Conservation (phyloP, 768 basidiomycete genomes). For the Collybiopsis confluens region DNA sequence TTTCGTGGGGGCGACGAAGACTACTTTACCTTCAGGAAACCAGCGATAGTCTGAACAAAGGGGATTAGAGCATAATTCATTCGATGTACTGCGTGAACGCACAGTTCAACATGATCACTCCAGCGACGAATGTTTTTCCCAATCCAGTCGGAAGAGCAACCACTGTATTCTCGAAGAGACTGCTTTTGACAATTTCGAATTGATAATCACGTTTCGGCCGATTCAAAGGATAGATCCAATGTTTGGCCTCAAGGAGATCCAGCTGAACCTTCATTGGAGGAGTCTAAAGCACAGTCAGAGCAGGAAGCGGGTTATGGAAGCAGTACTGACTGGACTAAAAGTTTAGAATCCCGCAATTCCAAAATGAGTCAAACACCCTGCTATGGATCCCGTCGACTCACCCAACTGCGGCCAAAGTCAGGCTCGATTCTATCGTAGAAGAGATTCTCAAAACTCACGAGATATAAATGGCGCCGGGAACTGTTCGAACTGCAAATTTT, state of each 20-base stretch:
- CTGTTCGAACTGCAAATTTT: constrained; percentile 70
- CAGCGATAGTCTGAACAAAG: constrained; percentile 69
- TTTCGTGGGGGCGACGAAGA: constrained; percentile 95
- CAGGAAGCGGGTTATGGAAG: background rate
- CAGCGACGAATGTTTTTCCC: constrained; percentile 97
- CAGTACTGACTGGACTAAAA: constrained; percentile 27
- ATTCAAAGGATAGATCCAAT: constrained; percentile 93
- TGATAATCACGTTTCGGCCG: constrained; percentile 89
- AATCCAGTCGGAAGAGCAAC: constrained; percentile 94
- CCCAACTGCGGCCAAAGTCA: background rate
- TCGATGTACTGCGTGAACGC: constrained; percentile 9
- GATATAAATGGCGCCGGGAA: constrained; percentile 77
- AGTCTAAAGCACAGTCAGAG: constrained; percentile 36
- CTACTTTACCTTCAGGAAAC: constrained; percentile 88
- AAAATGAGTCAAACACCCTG: background rate
- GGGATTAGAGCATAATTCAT: background rate
- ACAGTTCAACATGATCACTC: constrained; percentile 96
- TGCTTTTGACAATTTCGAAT: constrained; percentile 83
- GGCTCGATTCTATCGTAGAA: background rate
- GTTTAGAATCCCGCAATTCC: background rate
- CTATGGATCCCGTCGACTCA: background rate
- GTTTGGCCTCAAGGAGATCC: constrained; percentile 74
- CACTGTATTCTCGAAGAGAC: constrained; percentile 88
- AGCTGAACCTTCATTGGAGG: constrained; percentile 73
- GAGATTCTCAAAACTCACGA: constrained; percentile 38